Evolutionary conservation across 2,329 filamentous ascomycete species (phyloP).

Genomic region (Trichoderma polysporum): DNA sequence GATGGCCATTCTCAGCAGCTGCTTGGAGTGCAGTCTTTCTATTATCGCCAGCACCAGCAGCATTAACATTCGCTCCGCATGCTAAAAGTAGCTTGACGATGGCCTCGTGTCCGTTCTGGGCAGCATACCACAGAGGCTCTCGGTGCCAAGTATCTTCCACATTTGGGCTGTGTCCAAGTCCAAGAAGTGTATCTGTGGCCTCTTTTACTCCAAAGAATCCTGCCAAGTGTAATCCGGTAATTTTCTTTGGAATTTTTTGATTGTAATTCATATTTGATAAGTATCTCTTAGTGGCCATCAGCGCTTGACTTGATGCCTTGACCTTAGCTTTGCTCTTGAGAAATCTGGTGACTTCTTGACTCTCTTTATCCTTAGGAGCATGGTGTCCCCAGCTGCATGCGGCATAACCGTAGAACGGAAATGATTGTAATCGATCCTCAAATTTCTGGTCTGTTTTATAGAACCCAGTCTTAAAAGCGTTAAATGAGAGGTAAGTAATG

Average conservation of each 20-base stretch:
- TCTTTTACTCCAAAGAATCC: neutral
- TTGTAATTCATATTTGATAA: too few species aligned
- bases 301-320: neutral
- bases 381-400: neutral
- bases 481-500: neutral
- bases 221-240: neutral
- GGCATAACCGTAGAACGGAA: neutral
- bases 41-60: rapidly evolving
- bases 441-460: neutral
- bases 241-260: neutral
- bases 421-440: neutral
- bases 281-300: neutral
- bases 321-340: neutral
- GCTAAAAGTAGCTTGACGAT: neutral
- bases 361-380: neutral
- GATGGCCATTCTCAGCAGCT: too few species aligned
- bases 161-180: too few species aligned
- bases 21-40: neutral
- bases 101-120: neutral
- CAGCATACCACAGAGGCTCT: neutral
- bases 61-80: neutral
- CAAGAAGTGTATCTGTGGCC: too few species aligned
- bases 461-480: neutral
- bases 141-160: rapidly evolving
- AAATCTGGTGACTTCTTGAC: neutral